These are phyloP conservation scores for Puccinia hordei DNA, from an alignment of 1,284 basidiomycete species.

Conservation along the genomic window DNA sequence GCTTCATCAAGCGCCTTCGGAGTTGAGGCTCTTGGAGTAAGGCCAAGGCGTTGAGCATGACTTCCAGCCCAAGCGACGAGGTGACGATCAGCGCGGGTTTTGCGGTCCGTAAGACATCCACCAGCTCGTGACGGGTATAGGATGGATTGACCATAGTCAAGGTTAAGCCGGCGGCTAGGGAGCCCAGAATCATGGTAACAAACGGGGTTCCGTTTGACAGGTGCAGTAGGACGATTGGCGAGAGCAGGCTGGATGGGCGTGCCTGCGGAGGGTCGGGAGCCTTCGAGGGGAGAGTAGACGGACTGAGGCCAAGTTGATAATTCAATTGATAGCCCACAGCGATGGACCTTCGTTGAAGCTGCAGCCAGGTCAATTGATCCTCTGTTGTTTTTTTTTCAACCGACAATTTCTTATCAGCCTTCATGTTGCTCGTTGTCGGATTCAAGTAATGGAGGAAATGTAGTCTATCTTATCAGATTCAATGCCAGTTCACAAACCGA, in stretches of 20 bases:
- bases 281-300: not conserved
- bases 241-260: not conserved
- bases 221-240: slow-evolving; percentile 59
- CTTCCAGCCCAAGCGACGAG: slow-evolving; percentile 55
- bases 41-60: slow-evolving; percentile 54
- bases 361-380: slow-evolving; percentile 12
- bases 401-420: not conserved
- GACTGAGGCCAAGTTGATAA: slow-evolving; percentile 11
- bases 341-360: not conserved
- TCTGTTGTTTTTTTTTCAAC: slow-evolving; percentile 2
- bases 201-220: slow-evolving; percentile 60
- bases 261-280: not conserved
- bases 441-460: not conserved
- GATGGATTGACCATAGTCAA: slow-evolving; percentile 59
- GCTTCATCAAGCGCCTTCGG: not conserved
- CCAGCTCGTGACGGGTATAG: slow-evolving; percentile 59
- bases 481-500: not conserved
- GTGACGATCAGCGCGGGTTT: slow-evolving; percentile 59
- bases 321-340: not conserved
- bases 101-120: slow-evolving; percentile 59
- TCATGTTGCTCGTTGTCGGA: not conserved
- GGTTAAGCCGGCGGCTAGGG: slow-evolving; percentile 54
- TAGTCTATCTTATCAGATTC: not conserved
- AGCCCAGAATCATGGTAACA: slow-evolving; percentile 58
- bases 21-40: not conserved